Conservation (phyloP, 176 grass and related monocot genomes). For the Ensete ventricosum region DNA sequence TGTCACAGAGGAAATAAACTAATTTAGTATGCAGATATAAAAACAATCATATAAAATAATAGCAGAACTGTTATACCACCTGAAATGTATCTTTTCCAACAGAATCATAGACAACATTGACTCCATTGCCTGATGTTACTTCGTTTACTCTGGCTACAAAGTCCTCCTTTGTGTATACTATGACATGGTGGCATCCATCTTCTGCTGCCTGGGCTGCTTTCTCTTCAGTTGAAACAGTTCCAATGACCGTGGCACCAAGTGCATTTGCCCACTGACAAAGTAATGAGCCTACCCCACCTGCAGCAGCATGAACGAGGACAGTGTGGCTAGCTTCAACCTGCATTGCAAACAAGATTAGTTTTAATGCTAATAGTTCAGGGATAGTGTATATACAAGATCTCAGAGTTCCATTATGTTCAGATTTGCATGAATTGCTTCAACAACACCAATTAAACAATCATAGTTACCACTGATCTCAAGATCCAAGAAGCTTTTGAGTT, state of each 20-base stretch:
- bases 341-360: neutral
- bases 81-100: conserved; percentile 86
- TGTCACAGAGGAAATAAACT: neutral
- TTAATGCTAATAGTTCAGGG: neutral
- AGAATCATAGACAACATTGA: conserved; percentile 83
- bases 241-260: conserved; percentile 81
- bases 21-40: neutral
- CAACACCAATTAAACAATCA: neutral
- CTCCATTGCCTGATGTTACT: conserved; percentile 70
- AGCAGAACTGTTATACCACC: conserved; percentile 24
- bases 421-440: neutral
- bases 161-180: conserved; percentile 71
- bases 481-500: neutral
- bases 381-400: neutral
- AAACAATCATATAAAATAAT: neutral
- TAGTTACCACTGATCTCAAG: neutral
- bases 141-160: conserved; percentile 68
- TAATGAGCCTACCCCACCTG: conserved; percentile 79
- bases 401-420: neutral
- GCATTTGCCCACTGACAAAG: conserved; percentile 90
- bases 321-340: conserved; percentile 68
- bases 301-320: conserved; percentile 72
- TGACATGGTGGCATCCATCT: conserved; percentile 72
- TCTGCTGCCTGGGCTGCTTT: conserved; percentile 63
- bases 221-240: conserved; percentile 77